Base-by-base conservation (phyloP, 1,284 basidiomycete genomes). In the Cryptococcus neoformans region DNA sequence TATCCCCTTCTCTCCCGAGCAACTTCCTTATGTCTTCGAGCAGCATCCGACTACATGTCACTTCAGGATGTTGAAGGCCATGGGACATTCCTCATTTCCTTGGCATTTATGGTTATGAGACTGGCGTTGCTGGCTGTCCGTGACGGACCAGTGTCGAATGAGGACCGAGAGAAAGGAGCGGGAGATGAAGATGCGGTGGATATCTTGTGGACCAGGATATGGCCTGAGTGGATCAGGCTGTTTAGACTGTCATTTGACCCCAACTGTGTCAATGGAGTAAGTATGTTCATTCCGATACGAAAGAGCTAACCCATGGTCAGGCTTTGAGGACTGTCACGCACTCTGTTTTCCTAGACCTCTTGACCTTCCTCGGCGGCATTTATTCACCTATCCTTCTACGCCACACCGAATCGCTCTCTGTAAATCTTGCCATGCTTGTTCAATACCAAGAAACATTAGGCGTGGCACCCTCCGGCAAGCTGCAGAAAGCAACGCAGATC, bases 151-250 rank as follows among this genome's bases (percentile, higher is more conserved):
- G 16, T 35, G 6, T 14, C 17, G 16, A 42, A n/a, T 6, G 49
- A 53, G 36, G 49, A 21, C 2, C 50, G n/a, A 38, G 28, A 48
- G 45, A 17, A 47, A 42, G 40, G 47, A 44, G 42, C 28, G n/a
- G 50, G 47, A 10, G 49, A 51, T 7, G 47, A 57, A 6, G 64
- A 65, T 35, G 63, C 51, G 42, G 55, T 70, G 37, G 59, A 60
- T 28, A 51, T 50, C 0, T 64, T 72, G 14, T 74, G 70, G 71
- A 56, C 49, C 17, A 59, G 69, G 21, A 61, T 72, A n/a, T 71
- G 72, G 69, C 69, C 74, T 0, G 72, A 76, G 49, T 72, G 68
- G 69, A 60, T 61, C 37, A 55, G 72, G 10, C 55, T 74, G 1
- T 49, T 76, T 12, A 46, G 57, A 1, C 53, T 72, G 2, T 66